Base-by-base conservation (phyloP, 352 stramenopile species). In the Sclerospora graminicola region DNA sequence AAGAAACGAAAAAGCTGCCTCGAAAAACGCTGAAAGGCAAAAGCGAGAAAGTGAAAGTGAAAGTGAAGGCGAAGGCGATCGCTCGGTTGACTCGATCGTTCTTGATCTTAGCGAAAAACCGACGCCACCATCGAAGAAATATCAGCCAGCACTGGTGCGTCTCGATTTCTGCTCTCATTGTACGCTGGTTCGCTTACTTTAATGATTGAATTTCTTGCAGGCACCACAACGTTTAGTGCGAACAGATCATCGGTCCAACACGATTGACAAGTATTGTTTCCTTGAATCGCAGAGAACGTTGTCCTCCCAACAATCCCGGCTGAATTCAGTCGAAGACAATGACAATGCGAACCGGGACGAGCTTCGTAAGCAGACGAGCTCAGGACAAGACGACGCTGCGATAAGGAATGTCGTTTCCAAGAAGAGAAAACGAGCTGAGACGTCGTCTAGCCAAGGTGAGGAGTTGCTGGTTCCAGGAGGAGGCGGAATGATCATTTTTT, bases 231-330 rank as follows among this genome's bases (percentile, higher is more conserved):
- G 75, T 41, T 57, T 93, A 20, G 81, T 93, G 15, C 71, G 81
- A 48, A 93, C 81, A 1, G 81, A 93, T 29, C 70, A 86, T 51
- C 75, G 77, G 14, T 82, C 79, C 4, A 90, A 75, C 52, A 89
- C 76, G n/a, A 90, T 93, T 14, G 81, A 90, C 55, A 89, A 85
- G 44, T 93, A 82, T 48, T 84, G 61, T 38, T 86, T 87, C 51
- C 59, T 90, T 8, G 65, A 84, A 6, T 92, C 78, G 0, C 80
- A 92, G 44, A 68, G 63, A 42, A 84, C 67, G 14, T 67, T 82
- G 14, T 13, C 62, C 26, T 63, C 63, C 13, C 55, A 62, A 39
- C 37, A 46, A 5, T 67, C 57, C 18, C 59, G 67, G 48, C 59
- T 63, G 30, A 47, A 31, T 15, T 65, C 51, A 2, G 51, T 60